Evolutionary conservation across 768 basidiomycete genomes (phyloP).

Genomic region (Pleurotus tuber-regium): DNA sequence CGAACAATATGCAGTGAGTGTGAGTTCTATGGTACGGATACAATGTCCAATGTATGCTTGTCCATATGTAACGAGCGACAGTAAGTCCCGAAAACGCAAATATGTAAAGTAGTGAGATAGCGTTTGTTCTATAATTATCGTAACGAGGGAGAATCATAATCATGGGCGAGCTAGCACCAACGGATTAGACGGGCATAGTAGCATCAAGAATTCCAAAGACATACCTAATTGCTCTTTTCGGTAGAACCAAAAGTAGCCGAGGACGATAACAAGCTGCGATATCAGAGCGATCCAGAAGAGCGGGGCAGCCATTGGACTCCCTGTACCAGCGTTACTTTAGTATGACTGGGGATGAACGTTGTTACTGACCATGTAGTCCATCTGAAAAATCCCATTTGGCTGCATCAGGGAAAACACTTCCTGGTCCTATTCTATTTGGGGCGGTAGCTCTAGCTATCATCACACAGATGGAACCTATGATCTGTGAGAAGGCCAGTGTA

Average conservation of each 20-base stretch:
- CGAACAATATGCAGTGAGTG: too few relatives aligned
- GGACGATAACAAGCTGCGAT: constrained; percentile 80
- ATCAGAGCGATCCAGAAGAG: constrained; percentile 86
- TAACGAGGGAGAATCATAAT: constrained; percentile 8
- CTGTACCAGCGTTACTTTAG: constrained; percentile 22
- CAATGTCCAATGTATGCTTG: constrained; percentile 1
- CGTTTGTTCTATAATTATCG: not conserved
- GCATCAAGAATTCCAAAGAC: constrained; percentile 23
- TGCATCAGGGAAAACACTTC: constrained; percentile 88
- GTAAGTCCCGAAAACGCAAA: not conserved
- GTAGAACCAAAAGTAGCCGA: constrained; percentile 97
- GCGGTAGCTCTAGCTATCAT: constrained; percentile 92
- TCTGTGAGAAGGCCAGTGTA: constrained; percentile 86
- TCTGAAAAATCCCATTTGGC: constrained; percentile 86
- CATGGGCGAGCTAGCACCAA: constrained; percentile 10
- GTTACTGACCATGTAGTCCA: constrained; percentile 57
- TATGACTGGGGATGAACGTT: too few relatives aligned
- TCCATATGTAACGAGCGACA: not conserved
- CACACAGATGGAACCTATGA: constrained; percentile 87
- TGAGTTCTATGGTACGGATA: not conserved
- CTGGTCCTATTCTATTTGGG: constrained; percentile 86
- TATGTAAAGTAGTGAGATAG: not conserved
- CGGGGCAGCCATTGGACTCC: constrained; percentile 79
- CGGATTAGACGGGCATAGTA: not conserved
- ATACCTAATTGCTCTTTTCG: constrained; percentile 88